Evolutionary conservation across 805 yeast species (phyloP).

Genomic region (Ogataea ganodermae): DNA sequence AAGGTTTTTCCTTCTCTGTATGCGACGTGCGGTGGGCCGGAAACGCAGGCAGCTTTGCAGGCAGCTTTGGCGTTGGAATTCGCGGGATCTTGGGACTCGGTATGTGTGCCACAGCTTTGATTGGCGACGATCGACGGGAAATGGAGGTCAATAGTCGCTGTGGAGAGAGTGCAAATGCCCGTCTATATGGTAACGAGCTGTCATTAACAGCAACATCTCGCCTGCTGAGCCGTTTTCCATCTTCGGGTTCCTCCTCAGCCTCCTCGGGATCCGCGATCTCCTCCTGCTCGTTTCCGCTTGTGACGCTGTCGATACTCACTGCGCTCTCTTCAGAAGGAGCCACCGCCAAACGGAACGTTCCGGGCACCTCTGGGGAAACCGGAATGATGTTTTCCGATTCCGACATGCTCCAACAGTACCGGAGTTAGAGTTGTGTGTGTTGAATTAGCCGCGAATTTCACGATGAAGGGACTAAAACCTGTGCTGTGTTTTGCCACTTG

Average conservation of each 20-base stretch:
- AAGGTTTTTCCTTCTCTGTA: constrained; percentile 18
- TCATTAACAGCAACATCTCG: constrained; percentile 10
- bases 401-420: not conserved
- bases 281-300: not conserved
- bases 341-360: constrained; percentile 1
- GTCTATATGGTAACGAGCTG: constrained; percentile 11
- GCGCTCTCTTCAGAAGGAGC: not conserved
- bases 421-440: not conserved
- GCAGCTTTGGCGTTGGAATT: constrained; percentile 12
- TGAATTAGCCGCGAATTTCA: no score
- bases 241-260: not conserved
- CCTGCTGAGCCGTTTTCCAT: constrained; percentile 13
- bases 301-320: constrained; percentile 1
- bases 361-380: constrained; percentile 1
- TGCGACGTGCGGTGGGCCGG: constrained; percentile 13
- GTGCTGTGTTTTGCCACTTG: not conserved
- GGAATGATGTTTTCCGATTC: not conserved
- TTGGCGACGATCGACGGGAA: constrained; percentile 23
- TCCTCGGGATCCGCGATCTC: not conserved
- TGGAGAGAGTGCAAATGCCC: constrained; percentile 30
- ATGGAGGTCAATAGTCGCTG: constrained; percentile 24
- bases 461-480: no score
- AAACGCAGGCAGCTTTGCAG: constrained; percentile 9
- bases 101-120: constrained; percentile 13
- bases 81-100: constrained; percentile 9